Conservation (phyloP, 805 yeast species). For the Cyberlindnera mrakii region DNA sequence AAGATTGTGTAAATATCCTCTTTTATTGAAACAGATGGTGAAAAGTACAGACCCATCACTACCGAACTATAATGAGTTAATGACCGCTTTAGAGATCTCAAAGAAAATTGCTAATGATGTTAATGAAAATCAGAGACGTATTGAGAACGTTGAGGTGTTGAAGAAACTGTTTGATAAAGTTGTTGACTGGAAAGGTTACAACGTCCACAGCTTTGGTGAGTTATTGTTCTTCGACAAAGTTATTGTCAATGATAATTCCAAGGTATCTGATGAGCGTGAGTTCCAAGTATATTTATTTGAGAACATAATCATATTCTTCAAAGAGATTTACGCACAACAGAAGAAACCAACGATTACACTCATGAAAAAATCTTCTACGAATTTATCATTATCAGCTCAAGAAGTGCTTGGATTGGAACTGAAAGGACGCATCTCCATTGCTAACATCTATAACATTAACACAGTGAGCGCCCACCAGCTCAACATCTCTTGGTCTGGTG, state of each 20-base stretch:
- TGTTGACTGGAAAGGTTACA: constrained; percentile 89
- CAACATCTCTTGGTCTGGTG: constrained; percentile 77
- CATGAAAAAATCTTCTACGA: constrained; percentile 31
- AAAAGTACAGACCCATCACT: constrained; percentile 51
- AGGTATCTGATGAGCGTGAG: constrained; percentile 64
- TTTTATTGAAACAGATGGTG: constrained; percentile 68
- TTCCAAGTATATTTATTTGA: constrained; percentile 89
- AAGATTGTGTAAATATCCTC: constrained; percentile 91
- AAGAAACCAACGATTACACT: constrained; percentile 45
- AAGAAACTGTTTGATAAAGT: constrained; percentile 69
- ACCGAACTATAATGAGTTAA: constrained; percentile 60
- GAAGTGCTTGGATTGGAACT: constrained; percentile 45
- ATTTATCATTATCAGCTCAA: constrained; percentile 6
- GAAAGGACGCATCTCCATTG: constrained; percentile 77
- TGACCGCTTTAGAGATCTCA: constrained; percentile 64
- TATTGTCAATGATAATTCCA: constrained; percentile 52
- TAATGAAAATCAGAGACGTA: constrained; percentile 88
- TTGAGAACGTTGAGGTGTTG: constrained; percentile 74
- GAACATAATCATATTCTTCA: constrained; percentile 55
- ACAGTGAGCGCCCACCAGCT: constrained; percentile 47
- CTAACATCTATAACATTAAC: constrained; percentile 50
- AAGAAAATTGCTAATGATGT: constrained; percentile 82
- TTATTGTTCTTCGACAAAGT: constrained; percentile 70
- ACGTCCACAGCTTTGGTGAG: constrained; percentile 75
- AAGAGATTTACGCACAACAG: constrained; percentile 41